Evolutionary conservation across 208 protist genomes (phyloP), one percentile per base, ranked within the genome.

Genomic region (Herpetomonas samuelpessoai): DNA sequence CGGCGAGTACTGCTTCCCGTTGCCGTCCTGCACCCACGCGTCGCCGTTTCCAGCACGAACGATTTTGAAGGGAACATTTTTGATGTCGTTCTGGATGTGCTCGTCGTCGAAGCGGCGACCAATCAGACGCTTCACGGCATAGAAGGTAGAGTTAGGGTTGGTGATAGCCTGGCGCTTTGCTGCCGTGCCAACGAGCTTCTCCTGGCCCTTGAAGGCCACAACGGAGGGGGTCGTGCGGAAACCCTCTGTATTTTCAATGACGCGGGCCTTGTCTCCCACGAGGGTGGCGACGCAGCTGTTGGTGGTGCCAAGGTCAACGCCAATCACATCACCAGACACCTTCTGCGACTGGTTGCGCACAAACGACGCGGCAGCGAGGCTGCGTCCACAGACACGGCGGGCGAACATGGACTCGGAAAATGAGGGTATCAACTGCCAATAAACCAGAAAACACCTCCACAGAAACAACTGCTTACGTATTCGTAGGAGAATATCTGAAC

Each of bases 11-110:
- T 89, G 77, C 77, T 84, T 84, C 52, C 89, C 76, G 71, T 93
- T 80, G 48, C 73, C 70, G 69, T 81, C 78, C 58, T 93, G 65
- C 56, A 98, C 84, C 97, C 97, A 99, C 31, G 97, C 98, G 66
- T 99, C 98, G 45, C 53, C 71, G 71, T 77, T 77, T 58, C 47
- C 46, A 22, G 66, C 91, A 62, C 88, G 83, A 14, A 99, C 87
- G 74, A 99, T 98, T 81, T 98, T 95, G 84, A 97, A 99, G 56
- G 98, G 85, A 39, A 98, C 60, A 67, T 79, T 77, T 66, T 86
- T 89, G 59, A 81, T 80, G 68, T 88, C 77, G 54, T 80, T 62
- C 69, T 91, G 61, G 61, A 85, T 85, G 57, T 89, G 78, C 63
- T 83, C 74, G 63, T 89, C 83, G 39, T 89, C 79, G 51, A 76